phyloP scores from a whole-genome alignment of 2,329 filamentous ascomycete species.

The Calonectria pauciramosa region DNA sequence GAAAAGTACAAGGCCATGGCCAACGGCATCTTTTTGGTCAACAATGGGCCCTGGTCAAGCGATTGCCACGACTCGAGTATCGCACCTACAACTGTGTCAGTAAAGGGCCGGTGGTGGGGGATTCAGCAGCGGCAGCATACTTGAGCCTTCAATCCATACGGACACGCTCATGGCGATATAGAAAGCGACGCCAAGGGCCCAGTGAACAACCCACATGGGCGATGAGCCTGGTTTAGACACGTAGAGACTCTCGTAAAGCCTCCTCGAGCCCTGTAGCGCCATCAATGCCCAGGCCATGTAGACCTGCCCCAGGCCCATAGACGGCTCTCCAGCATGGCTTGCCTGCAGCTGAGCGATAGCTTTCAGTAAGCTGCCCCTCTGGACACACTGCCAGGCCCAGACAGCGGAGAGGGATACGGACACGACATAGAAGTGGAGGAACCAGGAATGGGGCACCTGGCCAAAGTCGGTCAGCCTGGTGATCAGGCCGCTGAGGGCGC shows the following conservation, averaged over 20 bases:
- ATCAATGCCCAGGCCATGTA: constrained; percentile 79
- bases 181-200: constrained; percentile 82
- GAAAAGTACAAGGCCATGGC: constrained; percentile 75
- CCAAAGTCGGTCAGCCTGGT: constrained; percentile 49
- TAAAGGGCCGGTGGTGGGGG: constrained; percentile 24
- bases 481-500: constrained; percentile 46
- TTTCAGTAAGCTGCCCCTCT: constrained; percentile 66
- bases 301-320: constrained; percentile 73
- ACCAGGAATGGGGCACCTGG: constrained; percentile 89
- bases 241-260: constrained; percentile 80
- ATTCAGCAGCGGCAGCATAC: constrained; percentile 57
- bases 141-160: constrained; percentile 86
- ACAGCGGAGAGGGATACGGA: constrained; percentile 79
- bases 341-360: constrained; percentile 58
- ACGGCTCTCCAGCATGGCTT: constrained; percentile 25
- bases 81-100: constrained; percentile 40
- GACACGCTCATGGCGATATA: constrained; percentile 81
- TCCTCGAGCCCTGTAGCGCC: constrained; percentile 79
- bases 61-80: constrained; percentile 52
- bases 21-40: constrained; percentile 51
- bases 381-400: constrained; percentile 77
- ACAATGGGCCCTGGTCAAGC: constrained; percentile 24
- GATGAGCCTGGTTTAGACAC: constrained; percentile 75
- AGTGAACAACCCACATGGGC: constrained; percentile 89
- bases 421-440: constrained; percentile 86